Conservation (phyloP, 306 rosid species). For the Cicer arietinum region DNA sequence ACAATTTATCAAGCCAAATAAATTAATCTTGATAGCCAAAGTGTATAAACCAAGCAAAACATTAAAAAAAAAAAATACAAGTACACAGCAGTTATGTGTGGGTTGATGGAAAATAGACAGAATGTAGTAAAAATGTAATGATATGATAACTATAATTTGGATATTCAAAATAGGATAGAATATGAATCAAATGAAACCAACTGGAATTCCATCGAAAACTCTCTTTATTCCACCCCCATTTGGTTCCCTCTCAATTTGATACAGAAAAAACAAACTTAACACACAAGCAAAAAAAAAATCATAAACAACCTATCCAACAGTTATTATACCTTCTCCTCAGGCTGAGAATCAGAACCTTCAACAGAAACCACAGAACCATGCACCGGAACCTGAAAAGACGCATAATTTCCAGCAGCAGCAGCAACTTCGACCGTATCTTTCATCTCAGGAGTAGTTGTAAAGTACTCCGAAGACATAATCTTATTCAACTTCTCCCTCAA, state of each 20-base stretch:
- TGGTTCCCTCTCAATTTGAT: not conserved
- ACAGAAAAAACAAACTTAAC: not conserved
- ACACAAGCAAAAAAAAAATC: not conserved
- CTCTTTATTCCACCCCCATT: not conserved
- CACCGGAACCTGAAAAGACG: slow-evolving; percentile 72
- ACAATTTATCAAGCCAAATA: slow-evolving; percentile 23
- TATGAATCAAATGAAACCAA: not conserved
- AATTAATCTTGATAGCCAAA: slow-evolving; percentile 8
- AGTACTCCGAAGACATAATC: slow-evolving; percentile 90
- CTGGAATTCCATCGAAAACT: not conserved
- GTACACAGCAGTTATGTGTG: not conserved
- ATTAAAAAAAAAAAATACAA: not conserved
- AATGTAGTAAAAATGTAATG: not conserved
- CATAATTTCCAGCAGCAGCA: slow-evolving; percentile 80
- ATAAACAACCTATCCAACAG: slow-evolving; percentile 5
- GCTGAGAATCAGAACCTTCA: slow-evolving; percentile 59
- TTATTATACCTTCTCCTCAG: slow-evolving; percentile 67
- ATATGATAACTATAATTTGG: not conserved
- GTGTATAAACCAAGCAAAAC: not conserved
- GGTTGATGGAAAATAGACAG: not conserved
- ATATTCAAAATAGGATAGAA: not conserved
- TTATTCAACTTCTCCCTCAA: slow-evolving; percentile 86
- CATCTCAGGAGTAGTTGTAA: slow-evolving; percentile 88
- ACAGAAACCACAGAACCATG: slow-evolving; percentile 49
- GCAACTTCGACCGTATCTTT: slow-evolving; percentile 87